Conservation (phyloP, 192 early-diverging fungal genomes). For the Radiomyces spectabilis region DNA sequence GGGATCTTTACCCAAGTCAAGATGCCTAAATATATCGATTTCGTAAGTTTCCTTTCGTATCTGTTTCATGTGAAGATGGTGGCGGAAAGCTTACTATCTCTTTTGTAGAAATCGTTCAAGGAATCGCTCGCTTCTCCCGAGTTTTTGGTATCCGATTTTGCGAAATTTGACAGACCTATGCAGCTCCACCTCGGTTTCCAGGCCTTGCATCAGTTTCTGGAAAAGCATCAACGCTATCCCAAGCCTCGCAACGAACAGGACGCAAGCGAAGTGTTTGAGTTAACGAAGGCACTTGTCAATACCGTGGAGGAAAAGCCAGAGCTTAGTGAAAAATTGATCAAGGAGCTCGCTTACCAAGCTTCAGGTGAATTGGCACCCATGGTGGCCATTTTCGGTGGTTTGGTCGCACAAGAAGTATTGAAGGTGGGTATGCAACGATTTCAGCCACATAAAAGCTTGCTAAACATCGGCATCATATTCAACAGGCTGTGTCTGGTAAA, state of each 20-base stretch:
- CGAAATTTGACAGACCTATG: constrained; percentile 95
- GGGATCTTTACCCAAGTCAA: constrained; percentile 98
- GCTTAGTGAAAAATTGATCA: constrained; percentile 80
- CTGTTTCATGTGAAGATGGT: no score
- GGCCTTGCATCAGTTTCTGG: constrained; percentile 78
- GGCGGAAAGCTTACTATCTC: neutral
- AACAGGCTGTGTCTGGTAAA: constrained; percentile 79
- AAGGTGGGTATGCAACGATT: constrained; percentile 58
- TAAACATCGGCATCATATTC: neutral
- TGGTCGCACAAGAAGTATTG: constrained; percentile 96
- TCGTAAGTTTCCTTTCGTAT: constrained; percentile 67
- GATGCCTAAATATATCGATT: constrained; percentile 75
- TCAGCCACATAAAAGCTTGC: no score
- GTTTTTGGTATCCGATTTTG: constrained; percentile 86
- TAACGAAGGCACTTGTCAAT: constrained; percentile 69
- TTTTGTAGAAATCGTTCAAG: constrained; percentile 51
- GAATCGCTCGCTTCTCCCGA: constrained; percentile 78
- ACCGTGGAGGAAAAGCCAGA: constrained; percentile 64
- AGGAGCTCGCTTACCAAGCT: constrained; percentile 82
- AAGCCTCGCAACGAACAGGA: constrained; percentile 80
- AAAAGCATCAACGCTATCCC: constrained; percentile 66
- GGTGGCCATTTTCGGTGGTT: constrained; percentile 92
- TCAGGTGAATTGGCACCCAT: constrained; percentile 90
- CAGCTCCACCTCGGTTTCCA: constrained; percentile 93
- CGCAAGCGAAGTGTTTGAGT: constrained; percentile 67